Conservation (phyloP, 352 stramenopile genomes). For the Phytopythium kandeliae region DNA sequence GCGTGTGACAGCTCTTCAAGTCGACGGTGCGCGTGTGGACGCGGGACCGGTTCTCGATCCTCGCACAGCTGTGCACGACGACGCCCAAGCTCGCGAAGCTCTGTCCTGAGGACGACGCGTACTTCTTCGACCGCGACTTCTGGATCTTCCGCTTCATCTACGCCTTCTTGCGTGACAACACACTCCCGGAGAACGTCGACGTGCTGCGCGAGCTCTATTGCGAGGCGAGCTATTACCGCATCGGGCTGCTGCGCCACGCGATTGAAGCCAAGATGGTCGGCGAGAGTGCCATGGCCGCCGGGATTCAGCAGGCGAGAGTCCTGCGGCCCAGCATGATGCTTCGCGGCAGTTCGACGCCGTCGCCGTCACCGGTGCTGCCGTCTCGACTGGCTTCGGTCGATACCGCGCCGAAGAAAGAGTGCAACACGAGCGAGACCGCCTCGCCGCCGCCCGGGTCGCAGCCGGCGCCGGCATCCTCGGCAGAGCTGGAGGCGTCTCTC, state of each 20-base stretch:
- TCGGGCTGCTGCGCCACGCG: slow-evolving; percentile 63
- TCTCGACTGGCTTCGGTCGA: neutral
- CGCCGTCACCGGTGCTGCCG: neutral
- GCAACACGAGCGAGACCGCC: too few species aligned
- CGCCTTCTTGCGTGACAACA: slow-evolving; percentile 59
- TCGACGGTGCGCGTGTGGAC: slow-evolving; percentile 70
- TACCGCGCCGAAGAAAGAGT: neutral
- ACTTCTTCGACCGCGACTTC: slow-evolving; percentile 71
- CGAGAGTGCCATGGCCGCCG: slow-evolving; percentile 34
- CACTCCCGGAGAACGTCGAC: slow-evolving; percentile 44
- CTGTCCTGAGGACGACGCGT: slow-evolving; percentile 45
- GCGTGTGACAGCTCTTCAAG: slow-evolving; percentile 72
- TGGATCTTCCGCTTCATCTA: slow-evolving; percentile 74
- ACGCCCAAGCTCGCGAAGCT: slow-evolving; percentile 47
- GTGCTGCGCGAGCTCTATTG: slow-evolving; percentile 72
- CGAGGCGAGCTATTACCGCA: slow-evolving; percentile 71
- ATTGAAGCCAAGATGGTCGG: slow-evolving; percentile 75
- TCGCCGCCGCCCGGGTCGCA: too few species aligned
- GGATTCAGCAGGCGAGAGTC: slow-evolving; percentile 11
- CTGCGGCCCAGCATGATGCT: neutral
- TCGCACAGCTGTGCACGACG: slow-evolving; percentile 73
- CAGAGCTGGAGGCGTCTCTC: slow-evolving; percentile 7
- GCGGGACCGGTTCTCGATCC: slow-evolving; percentile 71
- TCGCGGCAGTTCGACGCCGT: neutral
- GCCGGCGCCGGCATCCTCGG: too few species aligned